A percentile compares a stretch with the other conserved stretches of the same genome.
These are phyloP conservation scores for Lenzites betulinus DNA, from an alignment of 768 basidiomycete genomes.

Conservation along the genomic window DNA sequence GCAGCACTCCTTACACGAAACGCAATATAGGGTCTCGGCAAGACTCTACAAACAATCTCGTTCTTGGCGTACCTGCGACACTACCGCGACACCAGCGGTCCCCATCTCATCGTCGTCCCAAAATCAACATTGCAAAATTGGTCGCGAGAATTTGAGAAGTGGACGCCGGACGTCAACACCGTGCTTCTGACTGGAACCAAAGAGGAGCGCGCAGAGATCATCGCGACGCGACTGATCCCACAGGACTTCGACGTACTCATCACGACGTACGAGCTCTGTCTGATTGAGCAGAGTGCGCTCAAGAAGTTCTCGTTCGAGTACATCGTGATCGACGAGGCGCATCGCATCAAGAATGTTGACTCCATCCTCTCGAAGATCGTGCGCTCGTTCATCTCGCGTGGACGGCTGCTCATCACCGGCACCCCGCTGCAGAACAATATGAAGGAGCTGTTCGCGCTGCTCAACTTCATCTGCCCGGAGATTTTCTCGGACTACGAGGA, in stretches of 20 bases:
- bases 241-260: slow-evolving; percentile 93
- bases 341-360: slow-evolving; percentile 99
- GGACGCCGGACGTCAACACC: slow-evolving; percentile 88
- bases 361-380: slow-evolving; percentile 95
- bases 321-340: slow-evolving; percentile 97
- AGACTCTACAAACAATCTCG: slow-evolving; percentile 97
- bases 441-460: slow-evolving; percentile 89
- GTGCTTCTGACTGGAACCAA: slow-evolving; percentile 83
- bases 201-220: slow-evolving; percentile 85
- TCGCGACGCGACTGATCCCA: slow-evolving; percentile 75
- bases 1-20: not conserved
- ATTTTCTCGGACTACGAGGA: slow-evolving; percentile 92
- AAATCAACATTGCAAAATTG: slow-evolving; percentile 98
- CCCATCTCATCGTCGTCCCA: slow-evolving; percentile 96
- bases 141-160: slow-evolving; percentile 87
- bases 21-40: slow-evolving; percentile 80
- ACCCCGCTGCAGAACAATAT: slow-evolving; percentile 97
- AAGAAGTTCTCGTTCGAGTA: slow-evolving; percentile 98
- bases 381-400: slow-evolving; percentile 84
- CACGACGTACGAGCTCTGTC: slow-evolving; percentile 95
- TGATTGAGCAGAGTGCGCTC: slow-evolving; percentile 90
- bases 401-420: slow-evolving; percentile 91
- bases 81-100: slow-evolving; percentile 71
- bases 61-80: slow-evolving; percentile 96
- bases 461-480: slow-evolving; percentile 97